Evolutionary conservation across 306 rosid species (phyloP), one percentile per base, ranked within the genome.

Genomic region (Parietaria judaica): DNA sequence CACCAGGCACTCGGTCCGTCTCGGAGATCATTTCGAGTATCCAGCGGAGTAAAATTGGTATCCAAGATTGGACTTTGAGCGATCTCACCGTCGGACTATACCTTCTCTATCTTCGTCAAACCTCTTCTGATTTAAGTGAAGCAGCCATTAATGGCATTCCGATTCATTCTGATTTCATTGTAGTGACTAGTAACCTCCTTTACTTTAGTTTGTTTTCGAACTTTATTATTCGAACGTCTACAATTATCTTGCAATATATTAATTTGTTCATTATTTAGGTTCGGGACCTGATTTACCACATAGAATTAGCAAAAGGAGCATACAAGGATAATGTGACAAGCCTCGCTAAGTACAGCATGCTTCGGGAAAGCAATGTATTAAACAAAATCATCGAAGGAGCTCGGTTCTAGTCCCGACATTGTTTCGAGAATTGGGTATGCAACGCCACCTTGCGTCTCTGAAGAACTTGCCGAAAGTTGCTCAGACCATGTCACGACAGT

Each of bases 1-100:
- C 86, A 14, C 81, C 86, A 12, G 72, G 70, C 62, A 83, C 70
- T 68, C 85, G 84, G 12, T 86, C 95, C 49, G 80, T 94, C 63
- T 61, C 60, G 11, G 99, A 88, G 80, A 88, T 94, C 81, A 74
- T 88, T 65, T 73, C 89, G 41, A 76, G 74, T 77, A 88, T 88
- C 66, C 88, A 88, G 72, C 81, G 75, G 66, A 86, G 87, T 79
- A 88, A 88, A 80, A 76, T 75, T 58, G 97, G 97, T 54, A 81
- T 94, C 54, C 83, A 81, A 60, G 99, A 84, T 78, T 94, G 97
- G 97, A 94, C 87, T 67, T 82, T 94, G 86, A 84, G 95, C 65
- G 97, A 88, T 76, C 97, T 94, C 65, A 88, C 99, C 1, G 54
- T 88, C 65, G 99, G 95, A 66, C 70, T 88, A 65, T 94, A 81